Base-by-base conservation (phyloP, 2,329 filamentous ascomycete species). In the Torrubiellomyces zombiae region DNA sequence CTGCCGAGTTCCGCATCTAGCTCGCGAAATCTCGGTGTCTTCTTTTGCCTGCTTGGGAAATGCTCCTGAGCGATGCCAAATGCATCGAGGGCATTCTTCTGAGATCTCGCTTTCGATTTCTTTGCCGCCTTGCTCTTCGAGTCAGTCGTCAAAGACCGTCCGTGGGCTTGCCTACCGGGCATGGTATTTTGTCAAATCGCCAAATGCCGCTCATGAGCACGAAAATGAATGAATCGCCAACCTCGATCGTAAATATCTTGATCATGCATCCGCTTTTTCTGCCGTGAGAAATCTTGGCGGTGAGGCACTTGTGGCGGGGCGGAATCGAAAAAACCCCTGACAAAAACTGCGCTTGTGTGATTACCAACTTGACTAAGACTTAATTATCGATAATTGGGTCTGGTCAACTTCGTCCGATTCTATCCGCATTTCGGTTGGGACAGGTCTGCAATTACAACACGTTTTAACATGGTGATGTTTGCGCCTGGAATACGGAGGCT, bases 81-180 rank as follows among this genome's bases (percentile, higher is more conserved):
- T 22, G 67, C 66, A 32, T 70, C 57, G 28, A 70, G 52, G 3
- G 60, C 63, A 32, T 56, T 63, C 36, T 58, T 56, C 33, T 54
- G 51, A 24, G 60, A 48, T 28, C 49, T 53, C n/a, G 56, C 46
- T 33, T 62, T 66, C 18, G 59, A 62, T 6, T 17, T 23, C 29
- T 58, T 55, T 14, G 31, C 28, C 14, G 39, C 29, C 32, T 47
- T 53, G 22, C 43, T 36, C 23, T 52, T 45, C 21, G 47, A 40
- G 19, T 40, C 42, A 8, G 54, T 44, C 34, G 62, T 43, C 13
- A 70, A 45, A 12, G 64, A 47, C 36, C 65, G 49, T 17, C 67
- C 67, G 42, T 71, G 65, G 21, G 66, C 51, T 51, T 71, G 66
- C 34, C 66, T 58, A 43, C 67, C 66, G 12, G 62, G 58, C 66